Percentiles rank a stretch among this genome's conserved stretches.
Evolutionary conservation across 1,139 yeast species (phyloP).

Genomic region (Suhomyces guaymorum): DNA sequence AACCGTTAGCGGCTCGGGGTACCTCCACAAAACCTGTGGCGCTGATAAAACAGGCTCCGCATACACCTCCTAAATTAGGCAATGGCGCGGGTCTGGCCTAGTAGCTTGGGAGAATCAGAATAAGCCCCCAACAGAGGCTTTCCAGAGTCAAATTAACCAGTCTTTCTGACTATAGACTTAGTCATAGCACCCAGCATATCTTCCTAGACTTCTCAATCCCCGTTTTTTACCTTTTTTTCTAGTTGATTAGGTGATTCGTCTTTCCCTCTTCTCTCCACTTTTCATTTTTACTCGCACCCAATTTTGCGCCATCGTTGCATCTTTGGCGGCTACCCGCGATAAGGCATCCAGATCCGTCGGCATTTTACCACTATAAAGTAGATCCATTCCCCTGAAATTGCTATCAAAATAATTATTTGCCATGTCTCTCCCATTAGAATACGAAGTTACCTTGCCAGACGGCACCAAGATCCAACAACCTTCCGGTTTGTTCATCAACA

Average conservation of each 20-base stretch:
- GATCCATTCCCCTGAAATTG: background rate
- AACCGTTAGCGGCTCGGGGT: no score
- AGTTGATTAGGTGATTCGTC: no score
- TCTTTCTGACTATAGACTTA: no score
- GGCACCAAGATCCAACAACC: constrained; percentile 63
- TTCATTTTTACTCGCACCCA: no score
- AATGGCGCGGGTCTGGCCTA: background rate
- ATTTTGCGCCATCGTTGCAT: no score
- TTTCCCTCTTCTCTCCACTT: no score
- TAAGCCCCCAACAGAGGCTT: no score
- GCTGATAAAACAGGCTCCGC: background rate
- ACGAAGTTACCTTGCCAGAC: constrained; percentile 54
- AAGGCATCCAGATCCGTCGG: constrained; percentile 2
- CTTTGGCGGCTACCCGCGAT: constrained; percentile 1
- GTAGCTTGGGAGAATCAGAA: background rate
- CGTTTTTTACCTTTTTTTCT: no score
- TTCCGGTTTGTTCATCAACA: constrained; percentile 79
- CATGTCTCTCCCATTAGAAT: constrained; percentile 41
- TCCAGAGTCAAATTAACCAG: no score
- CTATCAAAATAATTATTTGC: background rate
- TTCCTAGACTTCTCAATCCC: no score
- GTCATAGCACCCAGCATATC: no score
- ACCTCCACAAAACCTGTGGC: no score
- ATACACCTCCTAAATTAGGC: background rate
- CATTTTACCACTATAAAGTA: constrained; percentile 1